These are phyloP conservation scores for Plasmodium inui DNA, from an alignment of 169 alveolate genomes.

Conservation along the genomic window DNA sequence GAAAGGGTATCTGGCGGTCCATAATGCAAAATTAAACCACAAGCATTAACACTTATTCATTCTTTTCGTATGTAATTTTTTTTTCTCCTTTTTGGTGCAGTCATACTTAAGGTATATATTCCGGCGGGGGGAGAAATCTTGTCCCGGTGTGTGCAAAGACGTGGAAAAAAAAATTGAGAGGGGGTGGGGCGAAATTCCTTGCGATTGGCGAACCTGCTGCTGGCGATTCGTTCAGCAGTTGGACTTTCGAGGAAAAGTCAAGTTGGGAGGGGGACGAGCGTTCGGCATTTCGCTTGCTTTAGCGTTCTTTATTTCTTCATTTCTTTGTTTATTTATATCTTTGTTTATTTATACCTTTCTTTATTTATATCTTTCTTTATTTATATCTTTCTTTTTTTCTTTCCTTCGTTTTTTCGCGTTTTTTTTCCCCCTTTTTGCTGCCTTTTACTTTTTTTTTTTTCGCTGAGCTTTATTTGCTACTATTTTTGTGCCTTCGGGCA, in stretches of 20 bases:
- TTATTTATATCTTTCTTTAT: not conserved
- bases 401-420: not conserved
- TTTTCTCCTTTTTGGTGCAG: slow-evolving; percentile 24
- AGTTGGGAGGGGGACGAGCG: not conserved
- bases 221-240: not conserved
- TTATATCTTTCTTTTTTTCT: not conserved
- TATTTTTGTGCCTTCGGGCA: not conserved
- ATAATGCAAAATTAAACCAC: not conserved
- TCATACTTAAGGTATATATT: not conserved
- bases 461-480: not conserved
- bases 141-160: not conserved
- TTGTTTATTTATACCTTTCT: not conserved
- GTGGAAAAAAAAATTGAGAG: not conserved
- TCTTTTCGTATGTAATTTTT: not conserved
- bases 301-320: not conserved
- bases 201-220: not conserved
- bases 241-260: not conserved
- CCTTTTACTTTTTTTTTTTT: not conserved
- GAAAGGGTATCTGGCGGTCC: not conserved
- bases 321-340: not conserved
- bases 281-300: not conserved
- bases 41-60: not conserved
- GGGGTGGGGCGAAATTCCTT: not conserved
- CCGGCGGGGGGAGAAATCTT: not conserved
- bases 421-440: not conserved